Base-by-base conservation (phyloP, 352 stramenopile genomes). In the Phytophthora ramorum region DNA sequence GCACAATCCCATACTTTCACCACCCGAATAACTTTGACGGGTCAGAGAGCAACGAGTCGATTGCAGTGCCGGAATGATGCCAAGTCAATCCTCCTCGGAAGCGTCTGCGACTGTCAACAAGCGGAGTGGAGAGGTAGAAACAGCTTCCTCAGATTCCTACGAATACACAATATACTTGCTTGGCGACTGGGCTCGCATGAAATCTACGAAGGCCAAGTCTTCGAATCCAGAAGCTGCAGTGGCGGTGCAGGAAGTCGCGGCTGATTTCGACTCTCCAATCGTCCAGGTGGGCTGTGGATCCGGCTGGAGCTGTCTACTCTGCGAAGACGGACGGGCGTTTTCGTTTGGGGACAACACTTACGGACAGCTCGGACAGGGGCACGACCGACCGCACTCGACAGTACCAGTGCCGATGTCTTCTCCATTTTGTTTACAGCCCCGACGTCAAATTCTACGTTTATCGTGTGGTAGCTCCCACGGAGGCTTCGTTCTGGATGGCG, bases 121-220 rank as follows among this genome's bases (percentile, higher is more conserved):
- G 48, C 37, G 48, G 17, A 58, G 24, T 17, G 17, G 43, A 7
- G 51, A 68, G 34, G 55, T 40, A 8, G 52, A 70, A 1, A 38
- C 17, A n/a, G 34, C 26, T 16, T 24, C 26, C 6, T 7, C 57
- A 13, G 44, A 45, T 20, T 41, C 43, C 3, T 58, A 87, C 45
- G 77, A 81, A 45, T 91, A 89, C 67, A 75, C 76, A 20, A 50
- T 91, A 8, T 88, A 72, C 26, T 22, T 89, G 0, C n/a, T 91
- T 7, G 79, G 82, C 12, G 74, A 84, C 38, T 68, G 74, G 55
- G 62, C 71, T 12, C 68, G 72, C 10, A 43, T 26, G 12, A 69
- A 52, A 16, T n/a, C 47, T 14, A 49, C 30, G 10, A 53, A 43
- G 13, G 5, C 26, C 0, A 54, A 53, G 17, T 6, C 56, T 34